Base-by-base conservation (phyloP, 495 filamentous ascomycete genomes). In the Neurospora intermedia region DNA sequence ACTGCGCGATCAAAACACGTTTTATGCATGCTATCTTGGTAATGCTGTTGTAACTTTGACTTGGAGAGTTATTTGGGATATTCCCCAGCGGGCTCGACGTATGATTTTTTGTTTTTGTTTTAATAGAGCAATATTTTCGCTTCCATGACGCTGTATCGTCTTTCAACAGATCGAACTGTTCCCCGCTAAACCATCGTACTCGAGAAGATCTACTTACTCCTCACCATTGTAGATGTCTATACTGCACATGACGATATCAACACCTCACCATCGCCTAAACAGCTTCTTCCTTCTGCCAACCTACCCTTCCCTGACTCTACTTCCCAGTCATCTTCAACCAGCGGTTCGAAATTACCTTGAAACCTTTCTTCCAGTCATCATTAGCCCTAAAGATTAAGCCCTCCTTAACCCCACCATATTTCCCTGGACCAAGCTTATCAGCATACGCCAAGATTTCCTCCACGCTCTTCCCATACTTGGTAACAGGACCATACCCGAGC, bases 331-430 rank as follows among this genome's bases (percentile, higher is more conserved):
- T 9, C 15, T 46, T 42, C 15, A 79, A 73, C 76, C 77, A 79
- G 40, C 42, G 35, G 46, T 79, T 78, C n/a, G 76, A 76, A 39
- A 79, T 79, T 38, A 77, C 76, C 74, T 79, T 79, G 72, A 79
- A 76, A 1, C 38, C 15, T 6, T 39, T 20, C 1, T 23, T 48
- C 6, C 70, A 35, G 15, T 62, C 3, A 43, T 76, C 73, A 18
- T 73, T 2, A 2, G 69, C 38, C 31, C 71, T 76, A 62, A 79
- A 77, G 8, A 79, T 72, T 11, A 74, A 73, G 1, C 76, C 76
- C 62, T 78, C 77, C 31, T 74, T 69, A 0, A 74, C 13, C 2
- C 72, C 72, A 1, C 76, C 78, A 43, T 46, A 71, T 10, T 40
- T 20, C 3, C 75, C 70, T 1, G 20, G 27, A 23, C 23, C 72